Conservation (phyloP, 495 filamentous ascomycete genomes). For the Amniculicola lignicola region DNA sequence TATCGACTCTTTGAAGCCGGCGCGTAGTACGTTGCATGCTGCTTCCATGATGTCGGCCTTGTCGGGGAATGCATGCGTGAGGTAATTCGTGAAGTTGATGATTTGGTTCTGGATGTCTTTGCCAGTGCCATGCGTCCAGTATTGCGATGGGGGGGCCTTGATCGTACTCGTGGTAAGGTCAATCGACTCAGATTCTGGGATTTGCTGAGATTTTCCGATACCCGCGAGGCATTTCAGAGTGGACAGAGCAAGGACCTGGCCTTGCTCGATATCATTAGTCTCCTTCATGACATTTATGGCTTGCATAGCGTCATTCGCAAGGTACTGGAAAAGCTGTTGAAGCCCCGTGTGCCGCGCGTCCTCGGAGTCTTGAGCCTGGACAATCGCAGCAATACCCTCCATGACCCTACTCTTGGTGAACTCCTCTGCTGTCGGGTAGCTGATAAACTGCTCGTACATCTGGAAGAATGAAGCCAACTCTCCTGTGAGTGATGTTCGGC, state of each 20-base stretch:
- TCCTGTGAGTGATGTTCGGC: conserved; percentile 63
- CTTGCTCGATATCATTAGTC: conserved; percentile 44
- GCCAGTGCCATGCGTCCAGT: conserved; percentile 60
- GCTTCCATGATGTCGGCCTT: conserved; percentile 69
- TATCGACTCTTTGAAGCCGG: conserved; percentile 73
- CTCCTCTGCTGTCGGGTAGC: conserved; percentile 59
- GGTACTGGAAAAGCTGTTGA: conserved; percentile 60
- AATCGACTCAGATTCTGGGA: conserved; percentile 64
- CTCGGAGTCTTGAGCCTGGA: conserved; percentile 71
- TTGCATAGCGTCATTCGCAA: conserved; percentile 54
- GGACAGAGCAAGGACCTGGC: conserved; percentile 55
- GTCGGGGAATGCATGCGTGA: conserved; percentile 41
- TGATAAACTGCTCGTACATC: conserved; percentile 66
- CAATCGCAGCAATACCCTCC: conserved; percentile 77
- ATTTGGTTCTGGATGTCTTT: conserved; percentile 57
- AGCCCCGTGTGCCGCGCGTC: conserved; percentile 59
- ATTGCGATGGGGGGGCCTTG: conserved; percentile 45
- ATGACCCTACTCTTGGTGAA: conserved; percentile 76
- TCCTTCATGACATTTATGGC: conserved; percentile 35
- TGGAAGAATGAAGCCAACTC: conserved; percentile 75
- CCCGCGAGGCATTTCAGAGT: conserved; percentile 70
- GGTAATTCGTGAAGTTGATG: conserved; percentile 56
- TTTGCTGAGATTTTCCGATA: conserved; percentile 77
- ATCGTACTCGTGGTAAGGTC: conserved; percentile 60
- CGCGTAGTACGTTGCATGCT: conserved; percentile 69